A percentile compares a stretch with the other conserved stretches of the same genome.
phyloP scores from a whole-genome alignment of 352 stramenopile species.

The Phytophthora fragariae region DNA sequence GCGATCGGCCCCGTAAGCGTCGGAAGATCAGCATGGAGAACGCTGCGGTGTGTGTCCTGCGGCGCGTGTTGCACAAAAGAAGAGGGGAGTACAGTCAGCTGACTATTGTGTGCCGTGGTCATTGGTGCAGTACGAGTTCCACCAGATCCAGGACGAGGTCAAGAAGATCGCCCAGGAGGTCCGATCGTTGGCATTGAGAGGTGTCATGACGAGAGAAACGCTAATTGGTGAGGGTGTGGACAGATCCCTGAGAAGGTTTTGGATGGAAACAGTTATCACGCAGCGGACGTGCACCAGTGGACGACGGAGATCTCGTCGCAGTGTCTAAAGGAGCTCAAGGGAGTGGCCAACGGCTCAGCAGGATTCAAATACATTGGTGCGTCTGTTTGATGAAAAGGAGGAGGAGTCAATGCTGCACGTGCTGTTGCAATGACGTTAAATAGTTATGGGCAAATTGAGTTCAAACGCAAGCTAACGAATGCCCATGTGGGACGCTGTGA shows the following conservation, averaged over 20 bases:
- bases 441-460: conserved; percentile 42
- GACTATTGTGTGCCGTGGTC: neutral
- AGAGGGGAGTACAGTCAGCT: neutral
- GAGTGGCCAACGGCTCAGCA: conserved; percentile 81
- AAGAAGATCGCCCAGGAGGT: conserved; percentile 89
- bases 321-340: conserved; percentile 87
- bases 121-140: conserved; percentile 77
- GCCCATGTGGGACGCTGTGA: conserved; percentile 13
- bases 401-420: neutral
- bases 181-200: neutral
- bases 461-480: conserved; percentile 36
- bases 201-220: neutral
- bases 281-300: conserved; percentile 84
- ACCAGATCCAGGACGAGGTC: conserved; percentile 86
- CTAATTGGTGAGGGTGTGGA: conserved; percentile 9
- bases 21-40: conserved; percentile 64
- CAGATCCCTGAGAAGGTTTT: conserved; percentile 83
- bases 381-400: conserved; percentile 6
- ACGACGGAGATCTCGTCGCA: conserved; percentile 77
- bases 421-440: conserved; percentile 44
- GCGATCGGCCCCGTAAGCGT: conserved; percentile 44
- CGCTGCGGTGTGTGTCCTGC: conserved; percentile 44
- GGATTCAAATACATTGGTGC: conserved; percentile 92
- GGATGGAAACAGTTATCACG: conserved; percentile 73
- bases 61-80: neutral